Evolutionary conservation across 129 eudicot species (phyloP).

Genomic region (Kitagawia praeruptora): DNA sequence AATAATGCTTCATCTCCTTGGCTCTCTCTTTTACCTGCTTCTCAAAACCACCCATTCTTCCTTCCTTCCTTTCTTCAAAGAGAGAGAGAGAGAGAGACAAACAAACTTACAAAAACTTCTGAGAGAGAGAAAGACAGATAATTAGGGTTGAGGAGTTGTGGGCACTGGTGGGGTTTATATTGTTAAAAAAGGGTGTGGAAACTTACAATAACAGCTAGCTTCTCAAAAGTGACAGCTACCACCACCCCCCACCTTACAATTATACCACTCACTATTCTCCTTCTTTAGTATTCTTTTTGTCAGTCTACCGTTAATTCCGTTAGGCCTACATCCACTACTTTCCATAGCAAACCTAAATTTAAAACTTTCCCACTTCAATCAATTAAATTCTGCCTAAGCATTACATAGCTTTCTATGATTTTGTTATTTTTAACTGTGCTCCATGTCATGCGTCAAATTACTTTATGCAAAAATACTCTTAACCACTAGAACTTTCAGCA

Average conservation of each 20-base stretch:
- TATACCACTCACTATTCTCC: constrained; percentile 3
- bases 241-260: constrained; percentile 6
- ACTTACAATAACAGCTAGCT: constrained; percentile 6
- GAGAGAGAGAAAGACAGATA: background rate
- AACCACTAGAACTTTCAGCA: background rate
- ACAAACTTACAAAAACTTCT: background rate
- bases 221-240: constrained; percentile 4
- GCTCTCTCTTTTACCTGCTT: constrained; percentile 68
- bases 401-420: background rate
- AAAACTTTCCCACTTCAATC: background rate
- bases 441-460: too few relatives aligned
- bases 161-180: constrained; percentile 8
- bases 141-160: background rate
- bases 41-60: constrained; percentile 54
- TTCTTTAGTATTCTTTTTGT: background rate
- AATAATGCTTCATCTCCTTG: constrained; percentile 41
- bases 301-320: background rate
- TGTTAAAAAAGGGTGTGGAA: background rate
- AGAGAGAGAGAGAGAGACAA: background rate
- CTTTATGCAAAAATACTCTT: background rate
- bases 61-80: background rate
- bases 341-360: background rate
- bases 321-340: background rate
- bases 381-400: background rate
- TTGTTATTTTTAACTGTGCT: background rate